These are phyloP conservation scores for Sphaerobolus stellatus DNA, from an alignment of 1,284 basidiomycete genomes.

Conservation along the genomic window DNA sequence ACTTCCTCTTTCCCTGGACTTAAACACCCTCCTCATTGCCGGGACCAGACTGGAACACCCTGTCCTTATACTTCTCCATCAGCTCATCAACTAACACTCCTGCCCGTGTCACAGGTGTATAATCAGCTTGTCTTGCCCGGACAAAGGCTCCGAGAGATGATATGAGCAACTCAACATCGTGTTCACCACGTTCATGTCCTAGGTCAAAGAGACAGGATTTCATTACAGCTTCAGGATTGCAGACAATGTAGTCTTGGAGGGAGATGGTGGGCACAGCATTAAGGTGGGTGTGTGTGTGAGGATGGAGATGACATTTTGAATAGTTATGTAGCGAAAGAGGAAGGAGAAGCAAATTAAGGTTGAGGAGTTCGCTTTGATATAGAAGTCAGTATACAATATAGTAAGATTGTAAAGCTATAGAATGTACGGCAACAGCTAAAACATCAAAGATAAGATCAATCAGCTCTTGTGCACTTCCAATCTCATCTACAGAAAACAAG, in stretches of 20 bases:
- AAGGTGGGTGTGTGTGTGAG: slow-evolving; percentile 82
- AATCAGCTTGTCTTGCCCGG: slow-evolving; percentile 61
- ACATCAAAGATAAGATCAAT: slow-evolving; percentile 89
- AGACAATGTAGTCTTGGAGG: slow-evolving; percentile 79
- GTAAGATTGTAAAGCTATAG: background rate
- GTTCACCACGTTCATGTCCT: background rate
- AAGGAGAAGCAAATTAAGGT: slow-evolving; percentile 80
- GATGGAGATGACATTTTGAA: slow-evolving; percentile 79
- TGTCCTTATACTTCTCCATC: slow-evolving; percentile 68
- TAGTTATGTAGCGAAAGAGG: slow-evolving; percentile 68
- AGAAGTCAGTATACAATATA: slow-evolving; percentile 6
- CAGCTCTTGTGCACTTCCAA: slow-evolving; percentile 70
- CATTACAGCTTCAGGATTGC: slow-evolving; percentile 87
- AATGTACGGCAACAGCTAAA: slow-evolving; percentile 76
- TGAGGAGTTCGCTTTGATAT: slow-evolving; percentile 78
- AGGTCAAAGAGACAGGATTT: slow-evolving; percentile 78
- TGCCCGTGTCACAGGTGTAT: slow-evolving; percentile 67
- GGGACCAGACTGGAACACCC: slow-evolving; percentile 75
- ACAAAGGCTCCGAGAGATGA: slow-evolving; percentile 67
- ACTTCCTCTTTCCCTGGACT: no score
- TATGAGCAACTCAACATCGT: slow-evolving; percentile 64
- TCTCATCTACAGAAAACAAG: slow-evolving; percentile 50
- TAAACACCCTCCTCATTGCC: no score
- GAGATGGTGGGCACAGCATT: slow-evolving; percentile 72
- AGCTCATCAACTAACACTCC: slow-evolving; percentile 55